Base-by-base conservation (phyloP, 441 rosid species). In the Croton setiger region DNA sequence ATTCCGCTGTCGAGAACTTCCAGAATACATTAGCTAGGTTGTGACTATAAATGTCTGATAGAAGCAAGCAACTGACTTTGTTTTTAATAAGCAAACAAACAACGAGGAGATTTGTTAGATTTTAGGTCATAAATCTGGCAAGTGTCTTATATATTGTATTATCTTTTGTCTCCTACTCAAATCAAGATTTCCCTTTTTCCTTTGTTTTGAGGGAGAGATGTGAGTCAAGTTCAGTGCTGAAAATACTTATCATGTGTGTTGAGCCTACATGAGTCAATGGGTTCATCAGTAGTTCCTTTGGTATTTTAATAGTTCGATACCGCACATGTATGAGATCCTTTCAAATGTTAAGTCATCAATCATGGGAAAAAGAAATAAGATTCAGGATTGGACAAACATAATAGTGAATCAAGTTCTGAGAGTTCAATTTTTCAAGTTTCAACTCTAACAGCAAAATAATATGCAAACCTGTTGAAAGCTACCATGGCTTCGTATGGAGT, bases 401-500 rank as follows among this genome's bases (percentile, higher is more conserved):
- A 54, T 35, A 37, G 21, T 39, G 45, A 14, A 7, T 57, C 11
- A 47, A 59, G 44, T 37, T 37, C 7, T 37, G 1, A 8, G 41
- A 64, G 6, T 41, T 54, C 20, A 53, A 39, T 21, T 11, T 54
- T 52, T 37, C n/a, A n/a, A n/a, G n/a, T n/a, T n/a, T 49, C 15
- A 52, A 53, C n/a, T 17, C 31, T n/a, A 48, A 39, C 51, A 49
- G 55, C 18, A 39, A 57, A 57, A 21, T 39, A 20, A 35, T 18
- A 55, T 52, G 62, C 72, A 72, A 44, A 89, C 96, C 95, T 87
- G 86, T 74, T 86, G 80, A 93, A 93, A 82, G 97, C 96, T 67
- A 91, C 79, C 78, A 85, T 83, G 68, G 96, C 92, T 83, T 93
- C 97, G 53, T 84, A 91, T 61, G 97, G 96, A 72, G 97, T 91